phyloP scores from a whole-genome alignment of 176 grass and related monocot species.

The Juncus effusus region DNA sequence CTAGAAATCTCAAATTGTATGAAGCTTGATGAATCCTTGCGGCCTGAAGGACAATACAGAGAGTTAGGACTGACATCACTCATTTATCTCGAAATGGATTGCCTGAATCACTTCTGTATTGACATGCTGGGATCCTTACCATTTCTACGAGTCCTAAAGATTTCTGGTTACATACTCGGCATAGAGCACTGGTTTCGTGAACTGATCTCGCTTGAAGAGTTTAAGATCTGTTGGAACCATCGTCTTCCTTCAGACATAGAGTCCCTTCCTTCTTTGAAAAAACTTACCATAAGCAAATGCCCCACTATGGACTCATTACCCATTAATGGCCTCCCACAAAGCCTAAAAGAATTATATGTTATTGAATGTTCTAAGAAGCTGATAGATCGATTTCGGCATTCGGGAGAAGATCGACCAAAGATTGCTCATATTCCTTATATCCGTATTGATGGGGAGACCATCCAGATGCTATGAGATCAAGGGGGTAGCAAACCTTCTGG shows the following conservation, averaged over 20 bases:
- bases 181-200: not conserved
- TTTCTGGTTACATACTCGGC: not conserved
- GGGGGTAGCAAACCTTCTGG: too few relatives aligned
- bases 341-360: conserved; percentile 11
- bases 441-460: not conserved
- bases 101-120: too few relatives aligned
- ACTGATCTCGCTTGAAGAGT: conserved; percentile 26
- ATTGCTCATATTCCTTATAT: conserved; percentile 14
- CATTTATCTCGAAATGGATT: not conserved
- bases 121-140: not conserved
- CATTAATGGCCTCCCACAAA: not conserved
- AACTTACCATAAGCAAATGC: too few relatives aligned
- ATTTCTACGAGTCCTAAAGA: not conserved
- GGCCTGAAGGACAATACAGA: not conserved
- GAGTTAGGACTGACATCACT: not conserved
- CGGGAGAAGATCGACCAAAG: conserved; percentile 7
- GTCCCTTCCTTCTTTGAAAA: too few relatives aligned
- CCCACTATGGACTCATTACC: too few relatives aligned
- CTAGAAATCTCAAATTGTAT: not conserved
- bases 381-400: too few relatives aligned
- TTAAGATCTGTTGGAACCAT: conserved; percentile 6
- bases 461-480: too few relatives aligned
- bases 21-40: too few relatives aligned
- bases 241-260: too few relatives aligned
- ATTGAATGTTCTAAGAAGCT: not conserved